Conservation (phyloP, 768 basidiomycete genomes). For the Mycena sanguinolenta region DNA sequence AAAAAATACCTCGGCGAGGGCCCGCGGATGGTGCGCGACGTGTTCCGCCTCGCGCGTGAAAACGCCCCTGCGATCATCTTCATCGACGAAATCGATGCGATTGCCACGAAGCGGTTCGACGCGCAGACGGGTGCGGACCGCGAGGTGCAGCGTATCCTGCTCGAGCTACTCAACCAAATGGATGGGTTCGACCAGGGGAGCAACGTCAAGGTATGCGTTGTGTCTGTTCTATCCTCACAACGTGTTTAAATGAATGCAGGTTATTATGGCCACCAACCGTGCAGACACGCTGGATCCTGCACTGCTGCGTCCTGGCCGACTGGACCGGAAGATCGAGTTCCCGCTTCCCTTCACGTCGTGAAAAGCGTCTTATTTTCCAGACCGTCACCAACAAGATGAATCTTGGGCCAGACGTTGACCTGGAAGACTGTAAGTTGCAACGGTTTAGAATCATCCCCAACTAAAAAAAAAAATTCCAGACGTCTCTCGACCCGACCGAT, state of each 20-base stretch:
- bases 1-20: slow-evolving; percentile 99
- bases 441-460: not conserved
- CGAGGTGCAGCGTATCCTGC: slow-evolving; percentile 97
- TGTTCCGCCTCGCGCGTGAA: slow-evolving; percentile 97
- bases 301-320: slow-evolving; percentile 94
- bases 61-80: slow-evolving; percentile 99
- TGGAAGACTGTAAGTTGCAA: slow-evolving; percentile 91
- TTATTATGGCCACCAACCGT: slow-evolving; percentile 99
- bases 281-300: slow-evolving; percentile 98
- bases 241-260: slow-evolving; percentile 61
- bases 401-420: slow-evolving; percentile 95
- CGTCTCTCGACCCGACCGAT: slow-evolving; percentile 94
- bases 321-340: slow-evolving; percentile 99
- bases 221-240: not conserved
- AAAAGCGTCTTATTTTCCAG: slow-evolving; percentile 98
- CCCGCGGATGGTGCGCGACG: slow-evolving; percentile 99
- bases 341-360: slow-evolving; percentile 93
- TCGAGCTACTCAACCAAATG: slow-evolving; percentile 99
- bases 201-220: slow-evolving; percentile 89
- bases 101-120: slow-evolving; percentile 99
- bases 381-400: slow-evolving; percentile 99
- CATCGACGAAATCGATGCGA: slow-evolving; percentile 98
- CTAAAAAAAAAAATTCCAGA: slow-evolving; percentile 62
- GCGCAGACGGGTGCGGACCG: slow-evolving; percentile 99
- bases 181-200: slow-evolving; percentile 99